These are phyloP conservation scores for Neolentinus lepideus DNA, from an alignment of 1,284 basidiomycete genomes.

Conservation along the genomic window DNA sequence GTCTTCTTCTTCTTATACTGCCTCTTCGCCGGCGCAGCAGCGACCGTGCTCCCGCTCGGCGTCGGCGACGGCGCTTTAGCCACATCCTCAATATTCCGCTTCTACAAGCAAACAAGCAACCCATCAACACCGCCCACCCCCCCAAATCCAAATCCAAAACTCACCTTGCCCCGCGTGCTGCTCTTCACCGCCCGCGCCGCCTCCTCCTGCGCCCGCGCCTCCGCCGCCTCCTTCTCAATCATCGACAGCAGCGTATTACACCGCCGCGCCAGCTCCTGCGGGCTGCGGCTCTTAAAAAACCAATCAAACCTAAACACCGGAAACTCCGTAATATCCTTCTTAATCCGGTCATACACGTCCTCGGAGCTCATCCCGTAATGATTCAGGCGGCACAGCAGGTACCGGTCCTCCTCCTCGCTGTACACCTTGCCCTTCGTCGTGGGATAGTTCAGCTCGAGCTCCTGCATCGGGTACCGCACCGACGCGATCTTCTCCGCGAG, in stretches of 20 bases:
- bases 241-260: conserved; percentile 87
- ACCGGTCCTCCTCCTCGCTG: conserved; percentile 95
- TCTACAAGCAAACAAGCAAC: conserved; percentile 28
- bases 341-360: conserved; percentile 93
- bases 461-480: conserved; percentile 87
- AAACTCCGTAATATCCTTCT: conserved; percentile 93
- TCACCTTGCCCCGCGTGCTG: conserved; percentile 45
- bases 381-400: conserved; percentile 86
- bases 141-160: no score
- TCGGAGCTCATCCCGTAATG: conserved; percentile 91
- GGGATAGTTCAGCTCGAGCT: conserved; percentile 89
- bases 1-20: conserved; percentile 48
- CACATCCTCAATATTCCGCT: conserved; percentile 55
- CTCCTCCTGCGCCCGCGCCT: conserved; percentile 43
- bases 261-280: conserved; percentile 84
- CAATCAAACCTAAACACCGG: conserved; percentile 98
- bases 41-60: conserved; percentile 15
- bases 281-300: conserved; percentile 96
- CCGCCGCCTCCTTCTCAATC: conserved; percentile 86
- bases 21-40: conserved; percentile 36
- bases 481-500: conserved; percentile 77
- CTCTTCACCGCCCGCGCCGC: conserved; percentile 52
- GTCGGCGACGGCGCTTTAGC: conserved; percentile 51
- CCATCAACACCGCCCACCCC: background rate
- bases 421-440: conserved; percentile 96